Base-by-base conservation (phyloP, 139 green algal genomes). In the Gonium pectorale region DNA sequence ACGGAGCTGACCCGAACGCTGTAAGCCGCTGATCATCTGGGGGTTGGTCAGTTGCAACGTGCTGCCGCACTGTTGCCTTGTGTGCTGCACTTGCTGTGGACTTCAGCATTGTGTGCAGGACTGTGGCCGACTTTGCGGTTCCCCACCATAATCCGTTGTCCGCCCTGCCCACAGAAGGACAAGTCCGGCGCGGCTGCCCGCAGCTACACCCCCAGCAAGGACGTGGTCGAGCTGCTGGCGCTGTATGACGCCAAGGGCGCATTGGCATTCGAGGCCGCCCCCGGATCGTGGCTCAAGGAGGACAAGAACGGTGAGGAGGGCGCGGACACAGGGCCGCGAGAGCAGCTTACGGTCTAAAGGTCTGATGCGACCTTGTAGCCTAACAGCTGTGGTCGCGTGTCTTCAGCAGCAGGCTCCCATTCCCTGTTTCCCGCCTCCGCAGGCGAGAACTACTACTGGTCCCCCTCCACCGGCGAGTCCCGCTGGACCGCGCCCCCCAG, bases 401-500 rank as follows among this genome's bases (percentile, higher is more conserved):
- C 49, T 56, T 56, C 17, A 56, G 13, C 49, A 13, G 13, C 49
- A 13, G 17, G 13, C 26, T 69, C n/a, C 73, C 31, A 54, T 69
- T 19, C 37, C 37, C 38, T 60, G 15, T 3, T 8, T 46, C 17
- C 63, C 24, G 33, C 33, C 15, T 46, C 69, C 31, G 0, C 78
- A 80, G 79, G 79, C 37, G 54, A 63, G 3, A 24, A 41, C 29
- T 90, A 90, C 59, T 90, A 63, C 79, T 88, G 62, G 74, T 83
- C 81, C 67, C 27, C 22, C 38, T 11, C 83, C 33, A 83, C 66
- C 21, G 73, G 64, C 44, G 86, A 90, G 67, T 35, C 63, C 7
- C 80, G 86, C 41, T 90, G 86, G 86, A 79, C 84, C 74, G 80
- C 67, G 0, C 86, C 86, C 3, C 86, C 86, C 43, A 81, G 59